Evolutionary conservation across 441 rosid genomes (phyloP).

Genomic region (Capsella rubella): DNA sequence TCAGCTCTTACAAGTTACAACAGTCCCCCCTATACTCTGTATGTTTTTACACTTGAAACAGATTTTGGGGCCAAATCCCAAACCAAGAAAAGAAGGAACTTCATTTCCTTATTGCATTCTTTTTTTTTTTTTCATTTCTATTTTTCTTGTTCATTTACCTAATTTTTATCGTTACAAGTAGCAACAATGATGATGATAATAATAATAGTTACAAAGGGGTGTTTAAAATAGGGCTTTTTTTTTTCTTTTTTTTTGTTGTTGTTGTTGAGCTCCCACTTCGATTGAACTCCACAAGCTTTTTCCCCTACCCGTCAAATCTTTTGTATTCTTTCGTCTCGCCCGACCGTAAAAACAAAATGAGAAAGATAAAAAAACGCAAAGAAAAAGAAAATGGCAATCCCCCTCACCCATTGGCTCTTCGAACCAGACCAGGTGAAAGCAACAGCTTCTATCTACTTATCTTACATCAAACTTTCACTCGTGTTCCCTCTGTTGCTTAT

Average conservation of each 20-base stretch:
- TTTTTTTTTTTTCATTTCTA: not conserved
- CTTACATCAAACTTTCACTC: slow-evolving; percentile 49
- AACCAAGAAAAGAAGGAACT: slow-evolving; percentile 40
- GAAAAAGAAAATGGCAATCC: slow-evolving; percentile 43
- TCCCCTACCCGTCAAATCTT: slow-evolving; percentile 42
- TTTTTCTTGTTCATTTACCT: slow-evolving; percentile 45
- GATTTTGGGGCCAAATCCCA: slow-evolving; percentile 50
- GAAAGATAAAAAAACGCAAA: not conserved
- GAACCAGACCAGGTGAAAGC: slow-evolving; percentile 55
- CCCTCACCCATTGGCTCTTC: slow-evolving; percentile 58
- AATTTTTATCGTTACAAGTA: slow-evolving; percentile 45
- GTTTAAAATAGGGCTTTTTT: slow-evolving; percentile 43
- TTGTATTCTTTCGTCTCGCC: slow-evolving; percentile 43
- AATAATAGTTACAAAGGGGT: slow-evolving; percentile 58
- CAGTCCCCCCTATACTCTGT: slow-evolving; percentile 44
- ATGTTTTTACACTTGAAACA: slow-evolving; percentile 55
- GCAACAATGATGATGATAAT: slow-evolving; percentile 36
- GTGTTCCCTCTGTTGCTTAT: slow-evolving; percentile 54
- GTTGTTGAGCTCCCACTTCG: slow-evolving; percentile 91
- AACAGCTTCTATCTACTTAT: slow-evolving; percentile 44
- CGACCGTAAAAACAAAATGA: slow-evolving; percentile 37
- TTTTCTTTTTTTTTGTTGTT: slow-evolving; percentile 1
- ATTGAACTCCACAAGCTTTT: slow-evolving; percentile 75
- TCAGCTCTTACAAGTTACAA: slow-evolving; percentile 35
- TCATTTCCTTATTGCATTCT: slow-evolving; percentile 20